Evolutionary conservation across 1,284 basidiomycete genomes (phyloP), one percentile per base, ranked within the genome.

Genomic region (Cystobasidium pallidum): DNA sequence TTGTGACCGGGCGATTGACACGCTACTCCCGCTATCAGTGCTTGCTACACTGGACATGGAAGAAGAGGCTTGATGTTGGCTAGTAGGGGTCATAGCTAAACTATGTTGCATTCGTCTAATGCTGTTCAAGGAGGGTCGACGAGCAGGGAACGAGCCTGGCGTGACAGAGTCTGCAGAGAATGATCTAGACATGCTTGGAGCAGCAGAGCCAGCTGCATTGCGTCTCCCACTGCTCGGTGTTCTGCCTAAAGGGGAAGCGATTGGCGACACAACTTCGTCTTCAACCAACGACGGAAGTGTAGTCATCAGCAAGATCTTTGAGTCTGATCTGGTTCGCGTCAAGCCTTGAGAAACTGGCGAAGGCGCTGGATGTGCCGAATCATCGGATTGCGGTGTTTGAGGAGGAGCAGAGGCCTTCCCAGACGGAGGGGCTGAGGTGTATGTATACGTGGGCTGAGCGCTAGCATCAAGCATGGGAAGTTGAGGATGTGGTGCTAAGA

Each of bases 11-110:
- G 68, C 43, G 4, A 71, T 45, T 13, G 68, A 71, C 49, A 64
- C 17, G 34, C 45, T 39, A 41, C 68, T 63, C 13, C 36, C 57
- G 47, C 74, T 75, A 32, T 73, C 58, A 7, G 41, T 43, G 51
- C 75, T 75, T 3, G 62, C 74, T 58, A 76, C 30, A 68, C 71
- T 73, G 32, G 76, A 77, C 45, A 73, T 71, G 19, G 75, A 76
- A 1, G 75, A 66, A 21, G 76, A 73, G 8, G 70, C 67, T n/a
- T 67, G 39, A 34, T 73, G 75, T 4, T 72, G 65, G 28, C 13
- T 49, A 2, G 64, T 63, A 30, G 59, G 54, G 19, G 66, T n/a
- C 26, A 51, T 39, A 15, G 61, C 58, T 70, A 49, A 58, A 21
- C 39, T 66, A 26, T 49, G 41, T 39, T 66, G 26, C 36, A 39